Percentiles rank a stretch among this genome's conserved stretches.
phyloP scores from a whole-genome alignment of 179 eudicot species.

The Silene vulgaris region DNA sequence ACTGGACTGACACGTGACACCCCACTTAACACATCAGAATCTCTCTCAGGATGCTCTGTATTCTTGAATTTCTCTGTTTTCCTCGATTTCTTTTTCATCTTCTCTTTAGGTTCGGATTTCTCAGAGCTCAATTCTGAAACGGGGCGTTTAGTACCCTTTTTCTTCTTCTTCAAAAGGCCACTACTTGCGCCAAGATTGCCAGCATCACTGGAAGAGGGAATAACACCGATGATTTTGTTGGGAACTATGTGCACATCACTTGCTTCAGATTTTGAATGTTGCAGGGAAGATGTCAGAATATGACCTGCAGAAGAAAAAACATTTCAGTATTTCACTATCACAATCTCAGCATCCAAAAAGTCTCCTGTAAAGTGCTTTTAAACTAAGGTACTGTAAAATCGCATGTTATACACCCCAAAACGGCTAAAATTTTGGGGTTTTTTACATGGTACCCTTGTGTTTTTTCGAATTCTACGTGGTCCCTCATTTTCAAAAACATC shows the following conservation, averaged over 20 bases:
- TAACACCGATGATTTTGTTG: constrained; percentile 11
- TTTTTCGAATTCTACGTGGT: no score
- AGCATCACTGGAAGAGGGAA: constrained; percentile 18
- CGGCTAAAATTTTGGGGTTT: no score
- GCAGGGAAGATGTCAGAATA: constrained; percentile 10
- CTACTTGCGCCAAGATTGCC: constrained; percentile 13
- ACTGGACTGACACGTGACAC: constrained; percentile 19
- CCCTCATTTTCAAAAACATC: no score
- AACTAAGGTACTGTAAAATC: background rate
- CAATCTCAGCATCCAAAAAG: background rate
- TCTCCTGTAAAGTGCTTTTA: background rate
- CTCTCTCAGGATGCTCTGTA: constrained; percentile 26
- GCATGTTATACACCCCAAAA: background rate
- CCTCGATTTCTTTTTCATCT: constrained; percentile 39
- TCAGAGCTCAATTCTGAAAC: constrained; percentile 37
- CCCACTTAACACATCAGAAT: constrained; percentile 21
- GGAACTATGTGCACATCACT: constrained; percentile 16
- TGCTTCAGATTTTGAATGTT: constrained; percentile 9
- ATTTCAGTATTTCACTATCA: background rate
- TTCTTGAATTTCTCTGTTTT: constrained; percentile 22
- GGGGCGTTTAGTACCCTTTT: constrained; percentile 45
- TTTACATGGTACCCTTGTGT: no score
- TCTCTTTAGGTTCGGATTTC: constrained; percentile 31
- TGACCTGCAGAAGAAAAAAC: constrained; percentile 22
- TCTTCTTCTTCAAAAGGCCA: constrained; percentile 38